These are phyloP conservation scores for Euphorbia pulcherrima DNA, from an alignment of 345 rosid genomes.

Conservation along the genomic window DNA sequence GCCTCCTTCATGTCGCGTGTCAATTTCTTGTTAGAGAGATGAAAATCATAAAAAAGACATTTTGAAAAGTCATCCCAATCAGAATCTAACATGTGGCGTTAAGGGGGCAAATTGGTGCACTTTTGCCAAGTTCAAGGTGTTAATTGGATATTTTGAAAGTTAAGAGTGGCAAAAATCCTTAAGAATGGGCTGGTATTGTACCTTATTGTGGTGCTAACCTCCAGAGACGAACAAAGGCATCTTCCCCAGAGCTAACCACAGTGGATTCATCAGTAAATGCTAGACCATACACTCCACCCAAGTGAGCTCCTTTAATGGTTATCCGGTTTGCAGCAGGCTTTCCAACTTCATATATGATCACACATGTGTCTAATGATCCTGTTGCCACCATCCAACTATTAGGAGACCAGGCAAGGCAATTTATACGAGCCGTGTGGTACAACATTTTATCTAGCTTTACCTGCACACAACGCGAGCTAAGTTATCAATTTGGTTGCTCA, in stretches of 20 bases:
- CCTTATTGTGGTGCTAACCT: conserved; percentile 20
- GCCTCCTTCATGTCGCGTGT: no score
- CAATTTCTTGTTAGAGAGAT: no score
- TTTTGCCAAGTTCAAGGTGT: no score
- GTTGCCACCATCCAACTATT: conserved; percentile 66
- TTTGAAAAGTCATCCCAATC: no score
- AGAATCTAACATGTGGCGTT: no score
- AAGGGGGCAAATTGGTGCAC: no score
- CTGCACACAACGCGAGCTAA: conserved; percentile 28
- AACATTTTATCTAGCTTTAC: conserved; percentile 75
- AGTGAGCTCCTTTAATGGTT: conserved; percentile 76
- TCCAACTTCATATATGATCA: conserved; percentile 68
- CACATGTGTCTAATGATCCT: conserved; percentile 76
- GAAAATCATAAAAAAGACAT: no score
- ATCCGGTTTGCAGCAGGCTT: conserved; percentile 62
- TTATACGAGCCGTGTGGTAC: conserved; percentile 78
- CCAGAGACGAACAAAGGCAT: conserved; percentile 88
- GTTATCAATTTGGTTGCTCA: not conserved
- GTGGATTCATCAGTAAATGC: conserved; percentile 60
- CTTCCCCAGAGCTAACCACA: conserved; percentile 80
- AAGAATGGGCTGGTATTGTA: no score
- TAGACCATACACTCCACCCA: conserved; percentile 84
- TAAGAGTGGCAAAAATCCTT: no score
- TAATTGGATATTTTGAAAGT: no score
- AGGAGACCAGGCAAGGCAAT: conserved; percentile 94